Evolutionary conservation across 106 monocot genomes (phyloP).

Genomic region (Triglochin maritima): DNA sequence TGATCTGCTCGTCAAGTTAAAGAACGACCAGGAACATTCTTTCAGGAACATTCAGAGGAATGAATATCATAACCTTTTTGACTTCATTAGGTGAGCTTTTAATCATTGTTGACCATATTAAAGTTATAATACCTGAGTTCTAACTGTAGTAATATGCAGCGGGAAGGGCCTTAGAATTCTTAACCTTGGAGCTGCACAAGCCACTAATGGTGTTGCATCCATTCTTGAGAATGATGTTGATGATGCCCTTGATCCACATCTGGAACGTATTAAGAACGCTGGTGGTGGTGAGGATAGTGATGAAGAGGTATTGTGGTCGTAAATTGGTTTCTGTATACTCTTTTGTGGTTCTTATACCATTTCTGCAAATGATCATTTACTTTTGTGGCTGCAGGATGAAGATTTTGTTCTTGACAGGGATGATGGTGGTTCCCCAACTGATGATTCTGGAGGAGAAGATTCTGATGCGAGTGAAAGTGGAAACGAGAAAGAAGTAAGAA

Average conservation of each 20-base stretch:
- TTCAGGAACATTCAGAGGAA: slow-evolving; percentile 99
- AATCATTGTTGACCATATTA: background rate
- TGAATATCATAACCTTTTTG: slow-evolving; percentile 91
- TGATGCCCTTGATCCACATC: slow-evolving; percentile 97
- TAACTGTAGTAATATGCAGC: slow-evolving; percentile 25
- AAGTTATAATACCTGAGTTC: background rate
- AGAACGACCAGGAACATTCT: slow-evolving; percentile 91
- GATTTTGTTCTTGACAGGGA: slow-evolving; percentile 97
- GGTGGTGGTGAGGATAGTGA: slow-evolving; percentile 95
- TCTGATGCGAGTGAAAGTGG: slow-evolving; percentile 89
- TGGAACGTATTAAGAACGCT: slow-evolving; percentile 71
- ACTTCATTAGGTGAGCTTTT: slow-evolving; percentile 66
- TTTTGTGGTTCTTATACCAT: background rate
- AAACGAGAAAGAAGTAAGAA: slow-evolving; percentile 53
- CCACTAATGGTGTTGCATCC: slow-evolving; percentile 55
- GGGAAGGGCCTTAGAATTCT: slow-evolving; percentile 86
- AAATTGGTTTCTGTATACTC: background rate
- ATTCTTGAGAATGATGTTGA: slow-evolving; percentile 62
- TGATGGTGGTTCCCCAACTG: slow-evolving; percentile 95
- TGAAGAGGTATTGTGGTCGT: slow-evolving; percentile 47
- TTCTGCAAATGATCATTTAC: background rate
- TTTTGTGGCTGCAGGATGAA: slow-evolving; percentile 54
- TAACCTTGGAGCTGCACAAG: slow-evolving; percentile 69
- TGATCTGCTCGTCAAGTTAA: slow-evolving; percentile 94
- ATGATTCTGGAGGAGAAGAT: slow-evolving; percentile 75